Evolutionary conservation across 164 flowering plant species (phyloP).

Genomic region (Chimonanthus praecox): DNA sequence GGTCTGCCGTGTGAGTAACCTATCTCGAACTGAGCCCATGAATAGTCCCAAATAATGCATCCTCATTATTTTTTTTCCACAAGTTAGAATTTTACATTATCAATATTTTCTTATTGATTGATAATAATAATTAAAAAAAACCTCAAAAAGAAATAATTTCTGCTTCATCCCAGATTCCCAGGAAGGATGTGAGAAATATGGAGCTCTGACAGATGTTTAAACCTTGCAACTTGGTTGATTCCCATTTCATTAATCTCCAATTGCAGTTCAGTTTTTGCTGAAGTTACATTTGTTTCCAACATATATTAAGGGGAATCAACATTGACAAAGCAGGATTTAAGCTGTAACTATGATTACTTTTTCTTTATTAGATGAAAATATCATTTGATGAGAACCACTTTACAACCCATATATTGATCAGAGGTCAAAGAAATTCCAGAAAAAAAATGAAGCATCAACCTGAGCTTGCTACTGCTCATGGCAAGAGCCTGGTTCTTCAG

Average conservation of each 20-base stretch:
- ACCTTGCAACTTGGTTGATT: no score
- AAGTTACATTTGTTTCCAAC: neutral
- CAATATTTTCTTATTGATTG: no score
- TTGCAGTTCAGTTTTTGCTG: neutral
- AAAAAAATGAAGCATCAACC: neutral
- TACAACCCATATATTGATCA: neutral
- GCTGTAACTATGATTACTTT: neutral
- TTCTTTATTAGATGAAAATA: neutral
- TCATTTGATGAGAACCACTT: neutral
- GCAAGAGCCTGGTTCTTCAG: conserved; percentile 73
- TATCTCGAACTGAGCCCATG: no score
- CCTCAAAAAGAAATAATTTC: no score
- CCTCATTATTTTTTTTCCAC: no score
- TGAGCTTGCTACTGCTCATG: conserved; percentile 33
- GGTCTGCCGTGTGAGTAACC: no score
- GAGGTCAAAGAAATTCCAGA: neutral
- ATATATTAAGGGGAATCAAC: neutral
- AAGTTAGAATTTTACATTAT: no score
- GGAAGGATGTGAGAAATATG: no score
- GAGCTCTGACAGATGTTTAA: no score
- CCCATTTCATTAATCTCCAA: neutral
- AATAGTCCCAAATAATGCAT: no score
- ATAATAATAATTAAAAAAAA: no score
- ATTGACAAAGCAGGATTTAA: neutral
- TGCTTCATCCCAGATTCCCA: no score